These are phyloP conservation scores for Croton laevigatus DNA, from an alignment of 441 rosid species.

Conservation along the genomic window DNA sequence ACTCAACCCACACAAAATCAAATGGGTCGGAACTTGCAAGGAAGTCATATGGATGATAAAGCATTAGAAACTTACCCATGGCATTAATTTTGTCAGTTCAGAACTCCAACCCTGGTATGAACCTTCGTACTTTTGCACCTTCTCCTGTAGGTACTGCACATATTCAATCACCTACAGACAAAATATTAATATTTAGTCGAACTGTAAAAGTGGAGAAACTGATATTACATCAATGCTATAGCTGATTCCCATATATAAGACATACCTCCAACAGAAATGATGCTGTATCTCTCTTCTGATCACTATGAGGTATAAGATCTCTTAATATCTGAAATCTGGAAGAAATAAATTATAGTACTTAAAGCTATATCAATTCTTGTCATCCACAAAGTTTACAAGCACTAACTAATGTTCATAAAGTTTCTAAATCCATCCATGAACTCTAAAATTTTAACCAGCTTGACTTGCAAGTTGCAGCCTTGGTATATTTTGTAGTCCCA, in stretches of 20 bases:
- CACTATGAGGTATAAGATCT: conserved; percentile 78
- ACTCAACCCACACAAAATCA: background rate
- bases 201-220: conserved; percentile 13
- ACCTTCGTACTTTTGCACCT: conserved; percentile 67
- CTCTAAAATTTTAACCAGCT: background rate
- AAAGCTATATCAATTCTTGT: background rate
- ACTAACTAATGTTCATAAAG: background rate
- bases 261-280: conserved; percentile 92
- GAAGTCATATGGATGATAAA: background rate
- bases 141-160: conserved; percentile 83
- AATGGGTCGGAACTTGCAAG: background rate
- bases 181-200: conserved; percentile 20
- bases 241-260: conserved; percentile 2
- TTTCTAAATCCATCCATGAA: conserved; percentile 1
- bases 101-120: conserved; percentile 70
- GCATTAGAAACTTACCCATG: conserved; percentile 56
- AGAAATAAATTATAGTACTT: conserved; percentile 14
- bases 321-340: conserved; percentile 91
- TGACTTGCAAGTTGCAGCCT: background rate
- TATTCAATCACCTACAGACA: conserved; percentile 76
- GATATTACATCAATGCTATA: background rate
- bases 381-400: background rate
- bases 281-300: conserved; percentile 94
- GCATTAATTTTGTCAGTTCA: conserved; percentile 64
- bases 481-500: background rate